These are phyloP conservation scores for Holtermanniella nyarrowii DNA, from an alignment of 768 basidiomycete species.

Conservation along the genomic window DNA sequence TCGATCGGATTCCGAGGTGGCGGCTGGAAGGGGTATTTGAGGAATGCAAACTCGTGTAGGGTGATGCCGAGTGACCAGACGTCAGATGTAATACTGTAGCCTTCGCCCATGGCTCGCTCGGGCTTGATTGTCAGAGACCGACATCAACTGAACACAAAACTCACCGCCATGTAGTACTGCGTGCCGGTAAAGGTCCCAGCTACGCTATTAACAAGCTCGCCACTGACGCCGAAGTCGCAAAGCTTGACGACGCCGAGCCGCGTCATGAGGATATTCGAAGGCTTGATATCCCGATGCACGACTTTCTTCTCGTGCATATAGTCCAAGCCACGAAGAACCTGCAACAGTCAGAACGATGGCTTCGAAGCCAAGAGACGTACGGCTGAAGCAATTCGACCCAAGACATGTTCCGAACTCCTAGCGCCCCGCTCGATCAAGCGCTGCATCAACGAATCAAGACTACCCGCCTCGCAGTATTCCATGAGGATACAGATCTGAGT, in stretches of 20 bases:
- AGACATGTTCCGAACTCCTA: conserved; percentile 38
- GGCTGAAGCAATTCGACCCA: conserved; percentile 38
- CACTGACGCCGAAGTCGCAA: conserved; percentile 43
- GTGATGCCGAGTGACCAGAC: conserved; percentile 42
- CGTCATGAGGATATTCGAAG: conserved; percentile 41
- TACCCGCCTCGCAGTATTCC: conserved; percentile 42
- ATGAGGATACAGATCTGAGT: conserved; percentile 40
- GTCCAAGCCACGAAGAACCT: conserved; percentile 38
- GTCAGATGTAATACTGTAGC: conserved; percentile 42
- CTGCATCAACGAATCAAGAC: conserved; percentile 33
- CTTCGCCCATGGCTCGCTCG: conserved; percentile 39
- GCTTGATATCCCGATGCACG: conserved; percentile 43
- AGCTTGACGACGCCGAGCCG: conserved; percentile 38
- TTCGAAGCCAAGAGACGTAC: conserved; percentile 13
- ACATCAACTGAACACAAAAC: conserved; percentile 5
- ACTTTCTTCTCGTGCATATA: conserved; percentile 41
- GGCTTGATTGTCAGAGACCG: conserved; percentile 23
- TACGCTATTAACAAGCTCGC: conserved; percentile 39
- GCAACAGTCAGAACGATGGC: neutral
- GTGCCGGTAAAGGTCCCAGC: conserved; percentile 43
- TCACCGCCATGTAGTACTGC: conserved; percentile 43
- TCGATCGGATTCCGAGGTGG: conserved; percentile 61
- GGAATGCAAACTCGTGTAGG: conserved; percentile 41
- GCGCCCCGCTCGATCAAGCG: conserved; percentile 32
- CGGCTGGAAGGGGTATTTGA: conserved; percentile 39